Evolutionary conservation across 768 basidiomycete species (phyloP).

Genomic region (Asterophora parasitica): DNA sequence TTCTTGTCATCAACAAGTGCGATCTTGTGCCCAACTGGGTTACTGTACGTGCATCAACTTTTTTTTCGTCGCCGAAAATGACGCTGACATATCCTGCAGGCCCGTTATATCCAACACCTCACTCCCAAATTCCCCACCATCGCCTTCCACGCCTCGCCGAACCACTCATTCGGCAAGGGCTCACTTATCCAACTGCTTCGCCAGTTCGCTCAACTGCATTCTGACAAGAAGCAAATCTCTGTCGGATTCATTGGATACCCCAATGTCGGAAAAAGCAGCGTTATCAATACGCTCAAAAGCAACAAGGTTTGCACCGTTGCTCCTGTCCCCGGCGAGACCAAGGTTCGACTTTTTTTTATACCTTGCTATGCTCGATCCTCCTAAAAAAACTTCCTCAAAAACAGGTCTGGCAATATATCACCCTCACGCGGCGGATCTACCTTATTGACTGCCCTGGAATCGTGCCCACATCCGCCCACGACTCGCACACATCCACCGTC

Average conservation of each 20-base stretch:
- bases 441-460: constrained; percentile 99
- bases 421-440: constrained; percentile 92
- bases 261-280: constrained; percentile 95
- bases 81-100: constrained; percentile 39
- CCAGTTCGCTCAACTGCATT: constrained; percentile 94
- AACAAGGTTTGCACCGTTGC: constrained; percentile 97
- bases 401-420: constrained; percentile 98
- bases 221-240: constrained; percentile 98
- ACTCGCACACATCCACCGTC: constrained; percentile 86
- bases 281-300: constrained; percentile 98
- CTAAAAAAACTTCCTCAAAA: neutral
- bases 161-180: constrained; percentile 98
- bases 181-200: constrained; percentile 95
- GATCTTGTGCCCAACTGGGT: constrained; percentile 99
- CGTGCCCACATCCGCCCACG: constrained; percentile 89
- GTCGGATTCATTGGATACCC: constrained; percentile 98
- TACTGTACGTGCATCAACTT: constrained; percentile 57
- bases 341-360: constrained; percentile 37
- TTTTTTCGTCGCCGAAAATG: constrained; percentile 5
- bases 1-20: constrained; percentile 96
- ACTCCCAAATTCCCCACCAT: constrained; percentile 94
- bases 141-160: constrained; percentile 97
- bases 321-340: constrained; percentile 97
- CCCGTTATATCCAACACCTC: constrained; percentile 92
- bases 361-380: constrained; percentile 10